These are phyloP conservation scores for Mortierella polycephala DNA, from an alignment of 371 early-diverging fungal species.

Conservation along the genomic window DNA sequence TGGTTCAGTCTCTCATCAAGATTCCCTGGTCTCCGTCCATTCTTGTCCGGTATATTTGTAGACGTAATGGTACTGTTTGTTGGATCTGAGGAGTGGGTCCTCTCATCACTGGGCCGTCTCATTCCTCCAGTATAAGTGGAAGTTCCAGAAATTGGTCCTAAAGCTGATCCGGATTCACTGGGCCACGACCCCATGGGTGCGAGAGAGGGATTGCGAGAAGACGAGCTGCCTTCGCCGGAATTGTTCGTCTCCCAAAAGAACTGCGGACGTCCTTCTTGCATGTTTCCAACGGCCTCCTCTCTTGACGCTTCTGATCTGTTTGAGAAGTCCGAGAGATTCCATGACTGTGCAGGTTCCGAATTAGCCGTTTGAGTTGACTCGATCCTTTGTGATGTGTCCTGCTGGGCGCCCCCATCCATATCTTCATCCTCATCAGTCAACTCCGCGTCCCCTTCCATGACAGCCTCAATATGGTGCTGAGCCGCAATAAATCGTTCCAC, in stretches of 20 bases:
- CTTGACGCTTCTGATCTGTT: background rate
- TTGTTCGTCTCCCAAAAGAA: constrained; percentile 23
- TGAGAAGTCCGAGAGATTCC: constrained; percentile 4
- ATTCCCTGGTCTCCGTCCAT: constrained; percentile 19
- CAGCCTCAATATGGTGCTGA: constrained; percentile 50
- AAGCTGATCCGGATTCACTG: background rate
- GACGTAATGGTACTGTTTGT: constrained; percentile 22
- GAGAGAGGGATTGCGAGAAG: background rate
- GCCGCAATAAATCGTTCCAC: constrained; percentile 50
- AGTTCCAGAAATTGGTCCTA: background rate
- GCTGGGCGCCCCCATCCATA: background rate
- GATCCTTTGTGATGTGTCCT: background rate
- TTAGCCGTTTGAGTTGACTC: background rate
- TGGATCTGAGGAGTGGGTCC: constrained; percentile 32
- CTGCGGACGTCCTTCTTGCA: constrained; percentile 7
- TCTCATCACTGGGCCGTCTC: constrained; percentile 13
- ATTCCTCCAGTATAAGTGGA: background rate
- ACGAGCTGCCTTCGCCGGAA: constrained; percentile 10
- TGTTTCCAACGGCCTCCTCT: background rate
- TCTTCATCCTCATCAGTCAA: constrained; percentile 11
- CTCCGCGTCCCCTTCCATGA: constrained; percentile 46
- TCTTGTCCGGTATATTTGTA: constrained; percentile 17
- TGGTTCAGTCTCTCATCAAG: constrained; percentile 6
- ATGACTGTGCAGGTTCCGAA: background rate
- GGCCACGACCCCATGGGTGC: constrained; percentile 2